phyloP scores from a whole-genome alignment of 1,139 yeast species.

The Pichia cactophila region DNA sequence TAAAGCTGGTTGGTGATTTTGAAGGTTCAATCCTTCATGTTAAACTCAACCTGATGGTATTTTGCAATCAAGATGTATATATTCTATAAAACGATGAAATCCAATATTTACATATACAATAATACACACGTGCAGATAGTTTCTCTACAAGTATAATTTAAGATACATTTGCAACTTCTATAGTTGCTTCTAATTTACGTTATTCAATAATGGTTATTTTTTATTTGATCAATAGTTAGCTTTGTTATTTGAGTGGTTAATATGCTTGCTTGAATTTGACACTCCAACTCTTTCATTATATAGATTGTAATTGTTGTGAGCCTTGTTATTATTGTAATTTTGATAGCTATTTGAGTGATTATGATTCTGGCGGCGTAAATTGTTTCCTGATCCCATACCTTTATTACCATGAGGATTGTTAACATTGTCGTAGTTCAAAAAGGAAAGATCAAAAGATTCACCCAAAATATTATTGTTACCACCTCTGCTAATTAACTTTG shows the following conservation, averaged over 20 bases:
- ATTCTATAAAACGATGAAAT: not conserved
- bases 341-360: conserved; percentile 2
- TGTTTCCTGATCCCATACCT: not conserved
- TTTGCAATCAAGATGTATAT: not conserved
- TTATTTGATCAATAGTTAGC: conserved; percentile 2
- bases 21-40: no score
- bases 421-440: not conserved
- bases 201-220: not conserved
- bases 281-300: not conserved
- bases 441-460: conserved; percentile 1
- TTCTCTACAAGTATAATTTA: conserved; percentile 2
- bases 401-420: not conserved
- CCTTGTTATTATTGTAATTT: not conserved
- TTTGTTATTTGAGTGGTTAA: conserved; percentile 4
- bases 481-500: conserved; percentile 27
- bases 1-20: no score
- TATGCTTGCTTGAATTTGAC: not conserved
- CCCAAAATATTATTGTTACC: conserved; percentile 16
- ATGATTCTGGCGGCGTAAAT: conserved; percentile 3
- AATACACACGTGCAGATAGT: not conserved
- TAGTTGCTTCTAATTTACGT: conserved; percentile 6
- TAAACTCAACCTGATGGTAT: no score
- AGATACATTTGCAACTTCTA: conserved; percentile 10
- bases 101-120: not conserved
- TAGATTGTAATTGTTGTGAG: conserved; percentile 2